Conservation (phyloP, 495 filamentous ascomycete species). For the Xylaria grammica region DNA sequence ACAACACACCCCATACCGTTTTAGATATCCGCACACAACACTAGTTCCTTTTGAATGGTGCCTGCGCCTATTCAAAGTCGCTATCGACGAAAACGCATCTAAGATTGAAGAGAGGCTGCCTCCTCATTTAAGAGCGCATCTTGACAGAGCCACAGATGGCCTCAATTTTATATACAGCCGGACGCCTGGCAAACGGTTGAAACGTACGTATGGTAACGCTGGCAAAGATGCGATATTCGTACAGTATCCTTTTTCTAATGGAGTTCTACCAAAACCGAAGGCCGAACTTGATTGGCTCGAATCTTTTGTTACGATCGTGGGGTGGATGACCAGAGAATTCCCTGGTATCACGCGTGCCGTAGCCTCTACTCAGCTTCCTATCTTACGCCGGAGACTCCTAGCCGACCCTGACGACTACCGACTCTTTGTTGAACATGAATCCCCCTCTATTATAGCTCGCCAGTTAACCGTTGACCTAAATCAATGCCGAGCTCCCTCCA, state of each 20-base stretch:
- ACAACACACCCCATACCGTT: slow-evolving; percentile 1
- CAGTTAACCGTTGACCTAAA: slow-evolving; percentile 10
- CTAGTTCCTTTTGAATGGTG: slow-evolving; percentile 21
- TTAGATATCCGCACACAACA: slow-evolving; percentile 13
- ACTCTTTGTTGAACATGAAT: slow-evolving; percentile 11
- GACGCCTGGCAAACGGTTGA: slow-evolving; percentile 4
- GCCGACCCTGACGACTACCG: slow-evolving; percentile 7
- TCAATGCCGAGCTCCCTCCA: neutral
- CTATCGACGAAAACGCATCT: neutral
- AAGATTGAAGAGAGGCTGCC: slow-evolving; percentile 8
- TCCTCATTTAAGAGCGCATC: neutral
- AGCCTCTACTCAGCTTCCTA: neutral
- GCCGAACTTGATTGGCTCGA: slow-evolving; percentile 17
- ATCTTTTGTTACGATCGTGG: slow-evolving; percentile 4
- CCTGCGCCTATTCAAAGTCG: slow-evolving; percentile 9
- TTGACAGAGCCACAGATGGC: neutral
- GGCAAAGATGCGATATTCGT: neutral
- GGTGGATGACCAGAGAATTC: slow-evolving; percentile 20
- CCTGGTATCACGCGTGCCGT: slow-evolving; percentile 12
- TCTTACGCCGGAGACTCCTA: slow-evolving; percentile 12
- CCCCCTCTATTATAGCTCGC: slow-evolving; percentile 2
- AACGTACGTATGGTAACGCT: neutral
- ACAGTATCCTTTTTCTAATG: slow-evolving; percentile 17
- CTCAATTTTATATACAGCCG: slow-evolving; percentile 14
- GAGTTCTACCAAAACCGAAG: slow-evolving; percentile 7